These are phyloP conservation scores for Colletotrichum brevisporum DNA, from an alignment of 2,329 filamentous ascomycete genomes.

Conservation along the genomic window DNA sequence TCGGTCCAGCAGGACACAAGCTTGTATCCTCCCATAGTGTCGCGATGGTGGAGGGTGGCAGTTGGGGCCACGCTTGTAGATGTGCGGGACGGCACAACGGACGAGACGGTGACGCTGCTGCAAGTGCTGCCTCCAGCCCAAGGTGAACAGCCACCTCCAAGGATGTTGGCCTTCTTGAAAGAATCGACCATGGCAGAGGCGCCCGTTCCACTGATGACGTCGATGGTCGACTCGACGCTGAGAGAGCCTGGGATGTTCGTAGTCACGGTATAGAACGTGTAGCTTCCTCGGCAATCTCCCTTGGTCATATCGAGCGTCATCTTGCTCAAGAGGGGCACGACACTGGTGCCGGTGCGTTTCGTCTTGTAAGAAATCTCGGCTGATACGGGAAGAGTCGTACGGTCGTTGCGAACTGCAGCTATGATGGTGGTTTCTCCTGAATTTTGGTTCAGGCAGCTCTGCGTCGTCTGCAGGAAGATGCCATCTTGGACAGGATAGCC, in stretches of 20 bases:
- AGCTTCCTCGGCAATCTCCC: slow-evolving; percentile 61
- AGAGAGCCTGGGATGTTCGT: slow-evolving; percentile 60
- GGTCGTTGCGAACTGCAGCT: slow-evolving; percentile 65
- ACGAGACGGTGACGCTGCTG: slow-evolving; percentile 37
- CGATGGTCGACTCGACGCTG: slow-evolving; percentile 61
- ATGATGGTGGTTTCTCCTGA: slow-evolving; percentile 60
- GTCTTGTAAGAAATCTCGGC: slow-evolving; percentile 61
- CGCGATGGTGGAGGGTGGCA: slow-evolving; percentile 53
- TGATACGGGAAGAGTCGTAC: slow-evolving; percentile 56
- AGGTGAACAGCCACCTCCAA: slow-evolving; percentile 60
- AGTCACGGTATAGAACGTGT: slow-evolving; percentile 62
- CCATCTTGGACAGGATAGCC: slow-evolving; percentile 68
- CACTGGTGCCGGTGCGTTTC: slow-evolving; percentile 53
- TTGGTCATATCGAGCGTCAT: slow-evolving; percentile 56
- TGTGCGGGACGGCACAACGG: slow-evolving; percentile 43
- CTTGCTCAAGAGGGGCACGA: slow-evolving; percentile 57
- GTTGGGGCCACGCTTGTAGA: slow-evolving; percentile 46
- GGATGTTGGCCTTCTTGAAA: slow-evolving; percentile 62
- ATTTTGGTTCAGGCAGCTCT: slow-evolving; percentile 67
- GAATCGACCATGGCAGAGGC: slow-evolving; percentile 55
- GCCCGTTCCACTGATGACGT: slow-evolving; percentile 58
- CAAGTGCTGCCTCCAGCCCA: slow-evolving; percentile 54
- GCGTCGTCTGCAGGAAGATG: slow-evolving; percentile 67
- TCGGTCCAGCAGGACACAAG: slow-evolving; percentile 74
- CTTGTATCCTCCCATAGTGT: slow-evolving; percentile 64